Conservation (phyloP, 306 rosid genomes). For the Arachis hypogaea region DNA sequence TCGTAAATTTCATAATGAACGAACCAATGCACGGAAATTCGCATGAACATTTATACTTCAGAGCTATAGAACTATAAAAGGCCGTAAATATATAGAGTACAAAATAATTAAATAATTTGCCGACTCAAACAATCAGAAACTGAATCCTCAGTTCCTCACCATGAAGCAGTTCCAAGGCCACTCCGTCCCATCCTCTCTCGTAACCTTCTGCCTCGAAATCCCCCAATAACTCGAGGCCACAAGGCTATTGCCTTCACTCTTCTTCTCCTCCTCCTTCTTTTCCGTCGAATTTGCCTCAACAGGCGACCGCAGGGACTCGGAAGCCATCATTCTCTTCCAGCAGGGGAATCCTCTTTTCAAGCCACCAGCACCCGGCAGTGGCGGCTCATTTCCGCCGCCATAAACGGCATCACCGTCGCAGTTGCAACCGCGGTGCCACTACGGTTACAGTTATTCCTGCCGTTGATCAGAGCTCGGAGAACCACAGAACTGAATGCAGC, state of each 20-base stretch:
- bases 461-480: conserved; percentile 44
- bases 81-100: not conserved
- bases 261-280: conserved; percentile 41
- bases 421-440: conserved; percentile 27
- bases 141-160: conserved; percentile 46
- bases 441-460: conserved; percentile 36
- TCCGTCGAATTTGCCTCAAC: conserved; percentile 26
- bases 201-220: conserved; percentile 57
- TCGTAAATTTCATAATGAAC: not conserved
- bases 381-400: conserved; percentile 16
- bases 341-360: conserved; percentile 37
- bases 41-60: too few species aligned
- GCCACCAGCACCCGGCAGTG: conserved; percentile 1
- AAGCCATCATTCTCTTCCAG: conserved; percentile 57
- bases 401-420: conserved; percentile 24
- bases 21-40: not conserved
- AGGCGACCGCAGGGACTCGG: conserved; percentile 15
- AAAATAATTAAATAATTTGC: too few species aligned
- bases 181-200: conserved; percentile 78
- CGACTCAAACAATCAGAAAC: not conserved
- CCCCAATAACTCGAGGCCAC: conserved; percentile 76
- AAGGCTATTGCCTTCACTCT: conserved; percentile 19
- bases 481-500: conserved; percentile 45
- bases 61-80: not conserved
- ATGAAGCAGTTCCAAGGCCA: conserved; percentile 96